These are phyloP conservation scores for Pythium graminicola DNA, from an alignment of 352 stramenopile species.

Conservation along the genomic window DNA sequence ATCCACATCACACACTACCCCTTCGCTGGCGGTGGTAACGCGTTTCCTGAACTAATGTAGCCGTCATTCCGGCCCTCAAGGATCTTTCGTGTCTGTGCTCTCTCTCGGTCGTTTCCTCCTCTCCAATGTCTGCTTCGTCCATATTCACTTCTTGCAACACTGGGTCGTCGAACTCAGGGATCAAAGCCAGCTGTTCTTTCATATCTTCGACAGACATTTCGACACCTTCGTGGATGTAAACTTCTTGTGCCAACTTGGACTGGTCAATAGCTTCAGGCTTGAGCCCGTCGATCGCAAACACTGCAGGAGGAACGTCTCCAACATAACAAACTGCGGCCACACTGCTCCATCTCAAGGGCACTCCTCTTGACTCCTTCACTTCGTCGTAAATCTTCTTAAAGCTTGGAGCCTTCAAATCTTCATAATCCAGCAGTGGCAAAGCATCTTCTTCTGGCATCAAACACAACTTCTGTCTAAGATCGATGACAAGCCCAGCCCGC, in stretches of 20 bases:
- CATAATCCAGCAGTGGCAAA: background rate
- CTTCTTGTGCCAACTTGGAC: conserved; percentile 1
- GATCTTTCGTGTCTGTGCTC: conserved; percentile 3
- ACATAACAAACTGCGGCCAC: background rate
- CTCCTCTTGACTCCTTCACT: background rate
- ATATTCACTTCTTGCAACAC: conserved; percentile 8
- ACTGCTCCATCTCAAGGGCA: background rate
- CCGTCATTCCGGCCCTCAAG: conserved; percentile 7
- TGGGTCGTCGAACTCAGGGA: conserved; percentile 11
- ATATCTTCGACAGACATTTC: conserved; percentile 15
- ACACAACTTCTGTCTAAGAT: background rate
- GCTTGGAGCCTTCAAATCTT: background rate
- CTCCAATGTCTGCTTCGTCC: conserved; percentile 18
- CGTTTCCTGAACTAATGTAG: conserved; percentile 28
- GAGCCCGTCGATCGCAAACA: conserved; percentile 7
- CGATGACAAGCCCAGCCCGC: background rate
- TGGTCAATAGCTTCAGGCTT: conserved; percentile 3
- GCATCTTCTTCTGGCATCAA: background rate
- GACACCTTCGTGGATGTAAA: conserved; percentile 12
- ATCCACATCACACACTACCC: conserved; percentile 33
- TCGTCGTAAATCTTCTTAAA: background rate
- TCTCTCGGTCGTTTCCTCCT: conserved; percentile 12
- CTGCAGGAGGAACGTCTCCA: conserved; percentile 2
- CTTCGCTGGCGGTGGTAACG: conserved; percentile 9
- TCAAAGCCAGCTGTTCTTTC: conserved; percentile 9